phyloP scores from a whole-genome alignment of 306 rosid species.

The Abrus pulchellus region DNA sequence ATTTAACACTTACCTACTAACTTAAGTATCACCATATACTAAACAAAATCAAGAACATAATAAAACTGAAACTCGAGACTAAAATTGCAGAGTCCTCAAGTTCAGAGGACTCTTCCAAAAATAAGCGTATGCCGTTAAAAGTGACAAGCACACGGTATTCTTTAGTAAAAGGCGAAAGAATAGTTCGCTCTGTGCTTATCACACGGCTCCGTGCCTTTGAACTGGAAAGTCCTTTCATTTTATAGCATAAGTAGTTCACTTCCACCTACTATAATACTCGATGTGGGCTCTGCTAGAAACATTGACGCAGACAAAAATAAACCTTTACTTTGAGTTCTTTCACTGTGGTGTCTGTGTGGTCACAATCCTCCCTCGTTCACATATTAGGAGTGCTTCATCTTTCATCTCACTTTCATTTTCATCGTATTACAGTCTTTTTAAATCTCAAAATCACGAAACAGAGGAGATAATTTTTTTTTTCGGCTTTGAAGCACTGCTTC shows the following conservation, averaged over 20 bases:
- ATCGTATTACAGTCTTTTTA: neutral
- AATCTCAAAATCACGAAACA: neutral
- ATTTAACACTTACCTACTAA: no score
- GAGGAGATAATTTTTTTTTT: neutral
- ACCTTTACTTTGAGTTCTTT: no score
- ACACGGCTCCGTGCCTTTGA: neutral
- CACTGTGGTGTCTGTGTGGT: neutral
- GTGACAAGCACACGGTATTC: slow-evolving; percentile 36
- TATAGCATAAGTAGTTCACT: neutral
- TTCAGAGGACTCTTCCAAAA: neutral
- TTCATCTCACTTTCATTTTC: neutral
- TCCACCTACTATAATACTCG: neutral
- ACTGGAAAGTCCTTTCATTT: neutral
- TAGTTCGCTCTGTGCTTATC: slow-evolving; percentile 51
- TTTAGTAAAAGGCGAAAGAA: slow-evolving; percentile 85
- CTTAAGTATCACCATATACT: no score
- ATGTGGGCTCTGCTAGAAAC: neutral
- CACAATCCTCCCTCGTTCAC: neutral
- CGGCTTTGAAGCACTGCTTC: neutral
- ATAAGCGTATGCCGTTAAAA: slow-evolving; percentile 16
- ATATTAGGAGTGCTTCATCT: neutral
- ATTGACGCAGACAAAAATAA: neutral
- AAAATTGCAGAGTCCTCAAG: no score
- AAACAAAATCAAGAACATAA: no score
- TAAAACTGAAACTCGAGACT: no score